Base-by-base conservation (phyloP, 352 stramenopile species). In the Pythium graminicola region DNA sequence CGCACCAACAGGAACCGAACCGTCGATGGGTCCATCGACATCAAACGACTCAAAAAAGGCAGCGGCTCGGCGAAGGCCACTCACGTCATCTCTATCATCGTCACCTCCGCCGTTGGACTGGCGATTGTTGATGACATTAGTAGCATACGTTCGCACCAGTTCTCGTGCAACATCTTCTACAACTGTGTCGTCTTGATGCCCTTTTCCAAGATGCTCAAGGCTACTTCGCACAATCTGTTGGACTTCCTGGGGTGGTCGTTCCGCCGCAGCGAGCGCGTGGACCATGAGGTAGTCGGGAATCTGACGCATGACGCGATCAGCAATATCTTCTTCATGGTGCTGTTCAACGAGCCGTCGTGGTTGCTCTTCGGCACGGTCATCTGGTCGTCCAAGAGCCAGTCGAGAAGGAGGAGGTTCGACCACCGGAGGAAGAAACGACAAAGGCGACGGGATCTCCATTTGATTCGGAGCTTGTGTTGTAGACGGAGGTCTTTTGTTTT, bases 241-340 rank as follows among this genome's bases (percentile, higher is more conserved):
- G 11, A 57, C n/a, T 13, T 59, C n/a, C 2, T 10, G 2, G 4
- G 29, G 11, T 14, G 29, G 50, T 19, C 10, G 16, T 20, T 60
- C 50, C 0, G 24, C 33, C 1, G 16, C 27, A 14, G 55, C 49
- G 1, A 64, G 29, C 1, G 32, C 49, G n/a, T 19, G 57, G 8
- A 27, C 17, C 24, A 55, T 39, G 8, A 66, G 23, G 39, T 48
- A 44, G n/a, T 66, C 56, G 5, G 49, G 59, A 14, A 66, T 39
- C 46, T 66, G 46, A 1, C 36, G 44, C 31, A 65, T 26, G 14
- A 65, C 41, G 8, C 51, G 45, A 22, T 55, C 51, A 1, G 49
- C 40, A 6, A 61, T 29, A 26, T 43, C 41, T 6, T 65, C 50
- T 13, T 49, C 27, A 23, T 52, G 19, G 3, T 26, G 26, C 20